Evolutionary conservation across 805 yeast species (phyloP).

Genomic region (Wickerhamiella domercqiae): DNA sequence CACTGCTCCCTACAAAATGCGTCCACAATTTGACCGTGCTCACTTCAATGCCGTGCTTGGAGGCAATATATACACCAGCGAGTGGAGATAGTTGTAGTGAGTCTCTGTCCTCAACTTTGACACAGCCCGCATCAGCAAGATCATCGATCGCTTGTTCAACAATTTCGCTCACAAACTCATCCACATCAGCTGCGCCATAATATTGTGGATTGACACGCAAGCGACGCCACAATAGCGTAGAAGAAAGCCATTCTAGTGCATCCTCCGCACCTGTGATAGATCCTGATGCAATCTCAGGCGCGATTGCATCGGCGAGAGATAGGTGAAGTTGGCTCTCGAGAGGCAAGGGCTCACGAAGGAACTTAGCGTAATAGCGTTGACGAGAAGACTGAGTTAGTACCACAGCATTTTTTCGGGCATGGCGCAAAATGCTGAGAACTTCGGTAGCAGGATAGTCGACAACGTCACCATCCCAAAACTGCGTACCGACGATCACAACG

Average conservation of each 20-base stretch:
- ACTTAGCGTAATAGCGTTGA: slow-evolving; percentile 51
- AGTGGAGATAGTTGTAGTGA: slow-evolving; percentile 34
- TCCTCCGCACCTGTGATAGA: slow-evolving; percentile 58
- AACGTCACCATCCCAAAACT: slow-evolving; percentile 51
- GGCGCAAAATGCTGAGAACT: slow-evolving; percentile 21
- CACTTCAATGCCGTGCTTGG: slow-evolving; percentile 54
- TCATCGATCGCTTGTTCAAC: slow-evolving; percentile 60
- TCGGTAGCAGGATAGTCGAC: slow-evolving; percentile 53
- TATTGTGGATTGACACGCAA: slow-evolving; percentile 72
- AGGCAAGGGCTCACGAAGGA: slow-evolving; percentile 62
- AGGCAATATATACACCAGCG: slow-evolving; percentile 59
- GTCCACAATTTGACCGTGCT: slow-evolving; percentile 35
- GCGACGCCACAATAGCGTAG: slow-evolving; percentile 67
- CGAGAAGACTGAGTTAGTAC: slow-evolving; percentile 44
- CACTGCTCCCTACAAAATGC: slow-evolving; percentile 32
- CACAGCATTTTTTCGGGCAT: slow-evolving; percentile 26
- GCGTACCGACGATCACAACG: slow-evolving; percentile 60
- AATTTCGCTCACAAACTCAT: slow-evolving; percentile 69
- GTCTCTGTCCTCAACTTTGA: slow-evolving; percentile 34
- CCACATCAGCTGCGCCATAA: slow-evolving; percentile 70
- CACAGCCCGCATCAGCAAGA: slow-evolving; percentile 37
- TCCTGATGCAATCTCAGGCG: slow-evolving; percentile 57
- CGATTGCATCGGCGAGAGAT: slow-evolving; percentile 47
- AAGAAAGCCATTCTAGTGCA: slow-evolving; percentile 82
- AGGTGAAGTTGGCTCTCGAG: slow-evolving; percentile 59